phyloP scores from a whole-genome alignment of 441 rosid species.

The Gossypium aridum region DNA sequence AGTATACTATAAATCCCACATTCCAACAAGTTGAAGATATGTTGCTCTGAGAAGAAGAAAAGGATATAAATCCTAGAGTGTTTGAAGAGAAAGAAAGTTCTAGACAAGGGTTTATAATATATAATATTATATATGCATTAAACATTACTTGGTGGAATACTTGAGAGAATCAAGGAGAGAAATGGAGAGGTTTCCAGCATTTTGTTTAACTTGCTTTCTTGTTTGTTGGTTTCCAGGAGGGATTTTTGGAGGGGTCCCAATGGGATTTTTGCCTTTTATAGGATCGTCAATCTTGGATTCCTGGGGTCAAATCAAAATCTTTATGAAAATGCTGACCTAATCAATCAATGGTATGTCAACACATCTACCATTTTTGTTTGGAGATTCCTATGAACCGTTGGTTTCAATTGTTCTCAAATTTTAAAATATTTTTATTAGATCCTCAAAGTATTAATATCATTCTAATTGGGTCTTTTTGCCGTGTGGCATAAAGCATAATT shows the following conservation, averaged over 20 bases:
- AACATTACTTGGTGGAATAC: not conserved
- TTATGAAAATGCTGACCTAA: not conserved
- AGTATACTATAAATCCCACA: not conserved
- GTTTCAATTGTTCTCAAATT: not conserved
- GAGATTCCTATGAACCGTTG: not conserved
- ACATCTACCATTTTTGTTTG: not conserved
- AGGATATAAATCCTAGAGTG: not conserved
- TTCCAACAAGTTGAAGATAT: not conserved
- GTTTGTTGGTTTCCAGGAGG: not conserved
- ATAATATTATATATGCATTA: no score
- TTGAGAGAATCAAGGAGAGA: not conserved
- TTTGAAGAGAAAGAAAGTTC: slow-evolving; percentile 4
- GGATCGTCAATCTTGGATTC: not conserved
- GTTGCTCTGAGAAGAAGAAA: slow-evolving; percentile 6
- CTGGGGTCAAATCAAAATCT: not conserved
- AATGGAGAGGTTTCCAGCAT: slow-evolving; percentile 15
- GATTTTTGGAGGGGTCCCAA: not conserved
- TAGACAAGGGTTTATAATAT: slow-evolving; percentile 7
- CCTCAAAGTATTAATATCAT: no score
- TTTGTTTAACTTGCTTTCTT: not conserved
- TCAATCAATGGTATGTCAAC: not conserved
- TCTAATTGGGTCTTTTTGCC: no score
- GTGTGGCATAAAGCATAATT: no score
- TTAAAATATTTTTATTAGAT: no score
- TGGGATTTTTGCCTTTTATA: not conserved